Evolutionary conservation across 1,284 basidiomycete genomes (phyloP), one percentile per base, ranked within the genome.

Genomic region (Cystobasidium sp.): DNA sequence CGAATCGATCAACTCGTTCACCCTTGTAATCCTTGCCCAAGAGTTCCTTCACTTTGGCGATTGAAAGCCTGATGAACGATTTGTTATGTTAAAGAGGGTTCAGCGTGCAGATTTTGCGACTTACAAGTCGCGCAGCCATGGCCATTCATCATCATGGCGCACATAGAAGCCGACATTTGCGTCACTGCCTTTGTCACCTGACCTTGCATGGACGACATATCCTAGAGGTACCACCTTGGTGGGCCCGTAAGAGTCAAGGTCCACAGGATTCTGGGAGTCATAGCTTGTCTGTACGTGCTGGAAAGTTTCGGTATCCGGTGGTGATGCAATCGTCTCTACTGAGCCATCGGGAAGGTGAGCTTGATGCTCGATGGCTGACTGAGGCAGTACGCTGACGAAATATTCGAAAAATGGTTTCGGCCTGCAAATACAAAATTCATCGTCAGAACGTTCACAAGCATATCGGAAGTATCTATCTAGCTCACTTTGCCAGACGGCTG

Each of bases 141-240:
- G 53, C 51, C 52, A 55, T 44, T 56, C 53, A 76, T 79, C 77
- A 2, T 24, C 51, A 62, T 77, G 53, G 12, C 77, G 77, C 8
- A 78, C 78, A 41, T 78, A 80, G 74, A 78, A 78, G 51, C 77
- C 77, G n/a, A 80, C 77, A 49, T 79, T 79, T 31, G 78, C 77
- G 58, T 79, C 75, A 69, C 66, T 24, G n/a, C 76, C 79, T 71
- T 80, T 80, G 67, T 80, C 79, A n/a, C 79, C 79, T 1, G 77
- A 78, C 39, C 79, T 69, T 14, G 78, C 79, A 61, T 79, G 79
- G 0, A 76, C 79, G 64, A 80, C 65, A 47, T 74, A 70, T 0
- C 79, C 79, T 8, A 80, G 68, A 9, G 79, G 78, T 0, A 74
- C 77, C 1, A 49, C 24, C 10, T 67, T 74, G 0, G 78, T 80